Base-by-base conservation (phyloP, 768 basidiomycete genomes). In the Scleroderma bovista region DNA sequence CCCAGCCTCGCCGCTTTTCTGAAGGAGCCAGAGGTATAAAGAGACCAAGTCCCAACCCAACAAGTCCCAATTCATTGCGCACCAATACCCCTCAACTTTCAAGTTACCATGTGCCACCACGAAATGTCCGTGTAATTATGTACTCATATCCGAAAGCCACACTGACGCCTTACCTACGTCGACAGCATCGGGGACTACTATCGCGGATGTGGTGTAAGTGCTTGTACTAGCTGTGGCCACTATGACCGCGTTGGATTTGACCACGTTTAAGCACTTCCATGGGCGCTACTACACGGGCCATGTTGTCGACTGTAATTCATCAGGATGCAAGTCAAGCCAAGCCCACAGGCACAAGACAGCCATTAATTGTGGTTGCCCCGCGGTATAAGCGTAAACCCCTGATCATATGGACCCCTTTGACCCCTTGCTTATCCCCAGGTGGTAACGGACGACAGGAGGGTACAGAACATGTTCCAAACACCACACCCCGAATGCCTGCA, bases 231-330 rank as follows among this genome's bases (percentile, higher is more conserved):
- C 34, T 36, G 19, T 33, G 26, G 12, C 34, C 16, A 15, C 31
- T 19, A n/a, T 24, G 26, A 17, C 26, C 26, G 19, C 22, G 9
- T 29, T 42, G 4, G 34, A 24, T 24, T 29, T 10, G 34, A 9
- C n/a, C 36, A 11, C 2, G n/a, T 46, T n/a, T 47, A 50, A 69
- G 68, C 68, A 71, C 53, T 69, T 69, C 50, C 68, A 69, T 48
- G 68, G 61, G 46, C 70, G 68, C 44, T 71, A 69, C 55, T 70
- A 56, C 50, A 69, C 68, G 13, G 68, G 68, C 33, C 45, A 63
- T 10, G 60, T 66, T 0, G 39, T 44, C 11, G 69, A 69, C 44
- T 69, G 68, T 50, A 59, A 59, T 43, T 64, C 62, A 2, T 54
- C 51, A 20, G 32, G 55, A 43, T 69, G 68, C 57, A 70, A 70